Base-by-base conservation (phyloP, 352 stramenopile genomes). In the Phytopythium cucurbitacearum region DNA sequence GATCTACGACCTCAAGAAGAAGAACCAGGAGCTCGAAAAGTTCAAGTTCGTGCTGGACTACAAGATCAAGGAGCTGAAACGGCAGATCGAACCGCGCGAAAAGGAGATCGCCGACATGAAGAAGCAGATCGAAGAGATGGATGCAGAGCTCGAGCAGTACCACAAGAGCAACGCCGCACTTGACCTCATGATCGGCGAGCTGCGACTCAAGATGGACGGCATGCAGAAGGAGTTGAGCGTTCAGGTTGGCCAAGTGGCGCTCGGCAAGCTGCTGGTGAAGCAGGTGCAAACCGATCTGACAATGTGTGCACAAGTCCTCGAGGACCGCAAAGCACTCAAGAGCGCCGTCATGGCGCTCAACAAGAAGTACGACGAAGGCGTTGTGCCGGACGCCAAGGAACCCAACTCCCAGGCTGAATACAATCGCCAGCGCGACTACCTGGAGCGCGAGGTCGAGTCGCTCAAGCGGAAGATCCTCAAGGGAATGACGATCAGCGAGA, bases 21-120 rank as follows among this genome's bases (percentile, higher is more conserved):
- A 98, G 65, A 98, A 98, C 62, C 90, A 97, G 59, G 92, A 98
- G 66, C 71, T 98, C 16, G 94, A 98, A 44, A 98, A 98, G 68
- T 98, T 98, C 70, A 98, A 98, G 64, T 98, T 98, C 51, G 92
- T 98, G 40, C 62, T 98, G 33, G 93, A 98, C 62, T 98, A 97
- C 78, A 98, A 98, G 67, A 98, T 98, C 72, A 97, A 97, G 59
- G 94, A 98, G 73, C 67, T 98, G 5, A 98, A 98, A 70, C 80
- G 91, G 3, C 94, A 98, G 69, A 98, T 98, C 40, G 94, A 98
- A 64, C 94, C 94, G 13, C 87, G 93, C 5, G 92, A 98, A 55
- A 90, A 91, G 34, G 94, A 98, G 56, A 98, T 98, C 50, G 72
- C 80, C 3, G 87, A 91, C 57, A 97, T 98, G 90, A 96, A 96